Base-by-base conservation (phyloP, 2,329 filamentous ascomycete species). In the Exophiala mesophila region DNA sequence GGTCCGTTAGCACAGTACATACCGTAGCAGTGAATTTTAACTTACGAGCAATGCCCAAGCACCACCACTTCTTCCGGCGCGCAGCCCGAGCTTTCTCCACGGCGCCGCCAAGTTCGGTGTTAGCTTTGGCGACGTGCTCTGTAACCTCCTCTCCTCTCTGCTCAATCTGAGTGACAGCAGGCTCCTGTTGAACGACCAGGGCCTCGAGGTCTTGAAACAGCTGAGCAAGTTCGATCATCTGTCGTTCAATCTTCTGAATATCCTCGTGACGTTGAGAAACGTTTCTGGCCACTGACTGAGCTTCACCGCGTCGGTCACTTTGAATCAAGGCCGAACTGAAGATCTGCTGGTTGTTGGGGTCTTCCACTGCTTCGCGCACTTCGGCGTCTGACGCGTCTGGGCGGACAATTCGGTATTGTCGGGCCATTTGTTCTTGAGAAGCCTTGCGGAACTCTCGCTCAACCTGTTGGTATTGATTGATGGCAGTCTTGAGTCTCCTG, bases 11-110 rank as follows among this genome's bases (percentile, higher is more conserved):
- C 23, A 37, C 13, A 34, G 31, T 19, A 17, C 29, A 17, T 20
- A 24, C 8, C n/a, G 28, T 35, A 13, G 12, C 33, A 24, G 33
- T 24, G 15, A 30, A 24, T 36, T 8, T 36, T 52, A 52, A 78
- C 76, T 67, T 62, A 75, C 71, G 69, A 56, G 74, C 69, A 59
- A 96, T 87, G 58, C 83, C 81, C 55, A 95, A 69, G 73, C 88
- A 95, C 63, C 85, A 89, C 89, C 88, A 96, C 84, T 96, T 96
- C 88, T 94, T 94, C 71, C 81, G 86, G 55, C 86, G 77, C 37
- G 84, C 86, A 56, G 80, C 78, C 62, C 83, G 76, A 6, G 90
- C 90, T 55, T 86, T 94, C 48, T 76, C 74, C 50, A 95, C 85
- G 9, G 89, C 89, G n/a, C 77, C 77, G 28, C 76, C 80, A 46